phyloP scores from a whole-genome alignment of 345 rosid genomes.

The Lagerstroemia speciosa region DNA sequence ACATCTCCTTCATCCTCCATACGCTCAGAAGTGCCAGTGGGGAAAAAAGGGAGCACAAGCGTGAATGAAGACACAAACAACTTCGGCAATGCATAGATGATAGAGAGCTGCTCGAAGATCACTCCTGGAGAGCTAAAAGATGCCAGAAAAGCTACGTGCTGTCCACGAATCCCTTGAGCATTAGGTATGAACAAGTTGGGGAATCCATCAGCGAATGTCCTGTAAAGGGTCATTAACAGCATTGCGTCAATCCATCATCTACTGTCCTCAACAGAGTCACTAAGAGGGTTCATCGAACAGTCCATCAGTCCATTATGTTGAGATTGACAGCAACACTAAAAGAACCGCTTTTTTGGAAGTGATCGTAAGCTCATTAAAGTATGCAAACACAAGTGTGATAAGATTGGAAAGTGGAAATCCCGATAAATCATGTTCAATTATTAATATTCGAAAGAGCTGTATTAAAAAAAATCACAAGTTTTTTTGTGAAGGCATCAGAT shows the following conservation, averaged over 20 bases:
- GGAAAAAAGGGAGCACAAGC: slow-evolving; percentile 90
- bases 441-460: background rate
- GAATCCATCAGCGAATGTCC: slow-evolving; percentile 91
- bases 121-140: slow-evolving; percentile 83
- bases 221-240: slow-evolving; percentile 11
- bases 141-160: slow-evolving; percentile 86
- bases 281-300: no score
- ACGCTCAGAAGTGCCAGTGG: slow-evolving; percentile 94
- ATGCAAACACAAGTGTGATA: background rate
- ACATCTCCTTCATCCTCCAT: slow-evolving; percentile 99
- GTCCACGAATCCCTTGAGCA: slow-evolving; percentile 91
- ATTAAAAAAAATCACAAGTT: background rate
- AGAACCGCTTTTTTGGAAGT: background rate
- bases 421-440: background rate
- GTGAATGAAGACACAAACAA: slow-evolving; percentile 86
- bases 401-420: background rate
- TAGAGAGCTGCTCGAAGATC: slow-evolving; percentile 90
- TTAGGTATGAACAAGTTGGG: slow-evolving; percentile 89
- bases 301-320: no score
- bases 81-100: slow-evolving; percentile 85
- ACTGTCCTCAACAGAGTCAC: background rate
- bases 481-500: background rate
- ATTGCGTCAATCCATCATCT: background rate
- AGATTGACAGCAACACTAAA: background rate
- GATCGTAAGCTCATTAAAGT: background rate